Conservation (phyloP, 2,329 filamentous ascomycete species). For the Xylaria polymorpha region DNA sequence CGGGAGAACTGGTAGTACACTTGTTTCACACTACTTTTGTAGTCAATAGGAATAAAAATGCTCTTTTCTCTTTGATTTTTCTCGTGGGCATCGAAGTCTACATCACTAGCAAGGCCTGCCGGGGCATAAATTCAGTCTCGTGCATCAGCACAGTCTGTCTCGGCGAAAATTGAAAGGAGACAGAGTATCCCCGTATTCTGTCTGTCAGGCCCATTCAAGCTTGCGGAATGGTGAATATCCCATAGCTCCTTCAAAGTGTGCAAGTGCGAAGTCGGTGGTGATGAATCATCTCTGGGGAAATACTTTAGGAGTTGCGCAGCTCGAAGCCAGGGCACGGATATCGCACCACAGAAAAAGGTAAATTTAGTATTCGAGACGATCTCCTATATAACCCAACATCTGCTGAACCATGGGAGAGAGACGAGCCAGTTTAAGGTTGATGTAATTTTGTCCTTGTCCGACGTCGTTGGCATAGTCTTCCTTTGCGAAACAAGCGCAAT, state of each 20-base stretch:
- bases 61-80: neutral
- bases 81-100: neutral
- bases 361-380: slow-evolving; percentile 4
- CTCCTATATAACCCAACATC: slow-evolving; percentile 12
- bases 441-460: neutral
- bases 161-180: neutral
- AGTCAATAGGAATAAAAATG: neutral
- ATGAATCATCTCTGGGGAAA: neutral
- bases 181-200: neutral
- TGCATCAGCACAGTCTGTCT: neutral
- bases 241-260: neutral
- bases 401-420: neutral
- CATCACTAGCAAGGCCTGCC: slow-evolving; percentile 1
- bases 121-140: slow-evolving; percentile 3
- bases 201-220: too few species aligned
- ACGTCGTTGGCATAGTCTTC: neutral
- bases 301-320: neutral
- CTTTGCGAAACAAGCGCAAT: neutral
- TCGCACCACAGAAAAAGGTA: neutral
- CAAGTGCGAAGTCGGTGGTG: neutral
- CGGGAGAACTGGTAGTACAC: neutral
- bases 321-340: slow-evolving; percentile 4
- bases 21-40: neutral
- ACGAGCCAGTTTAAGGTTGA: neutral
- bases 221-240: neutral